Base-by-base conservation (phyloP, 345 rosid genomes). In the Ceriops tagal region DNA sequence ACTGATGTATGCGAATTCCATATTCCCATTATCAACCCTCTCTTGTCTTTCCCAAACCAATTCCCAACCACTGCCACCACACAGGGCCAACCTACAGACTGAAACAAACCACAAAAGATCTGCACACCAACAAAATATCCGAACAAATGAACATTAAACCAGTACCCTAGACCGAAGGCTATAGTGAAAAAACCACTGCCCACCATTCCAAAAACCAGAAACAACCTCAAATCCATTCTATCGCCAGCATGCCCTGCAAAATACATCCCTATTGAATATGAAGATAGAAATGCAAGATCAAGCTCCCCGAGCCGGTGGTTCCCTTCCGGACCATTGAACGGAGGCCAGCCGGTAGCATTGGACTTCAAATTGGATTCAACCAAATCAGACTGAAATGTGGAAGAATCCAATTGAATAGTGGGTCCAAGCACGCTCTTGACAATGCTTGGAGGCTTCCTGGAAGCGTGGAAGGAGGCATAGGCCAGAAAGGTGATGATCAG, bases 1-100 rank as follows among this genome's bases (percentile, higher is more conserved):
- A 92, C 78, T 0, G 96, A 92, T 5, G 97, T 91, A 71, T 93
- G 90, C 0, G 99, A 92, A 68, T 75, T 88, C 98, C 99, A 93
- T 8, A 86, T 62, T 52, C 99, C 98, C 99, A 93, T 86, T 47
- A 88, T 90, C 83, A 93, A 71, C 30, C 97, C 97, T 78, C 99
- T 87, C 75, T 93, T 89, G 66, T 84, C 88, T 75, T 95, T 95
- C 71, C 89, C 93, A 78, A 79, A 89, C 99, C 96, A 92, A 62
- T 92, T 92, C 64, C 99, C 96, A 70, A 90, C 88, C 22, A 92
- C 84, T 19, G 99, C 80, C 37, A 92, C 97, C 75, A 95, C 97
- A 83, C 91, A 95, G 67, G 99, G 97, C 97, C 96, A 95, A n/a
- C 99, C 96, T 31, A 88, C 88, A 15, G 98, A 93, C 78, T 91